phyloP scores from a whole-genome alignment of 2,329 filamentous ascomycete species.

The Botrytis aclada region DNA sequence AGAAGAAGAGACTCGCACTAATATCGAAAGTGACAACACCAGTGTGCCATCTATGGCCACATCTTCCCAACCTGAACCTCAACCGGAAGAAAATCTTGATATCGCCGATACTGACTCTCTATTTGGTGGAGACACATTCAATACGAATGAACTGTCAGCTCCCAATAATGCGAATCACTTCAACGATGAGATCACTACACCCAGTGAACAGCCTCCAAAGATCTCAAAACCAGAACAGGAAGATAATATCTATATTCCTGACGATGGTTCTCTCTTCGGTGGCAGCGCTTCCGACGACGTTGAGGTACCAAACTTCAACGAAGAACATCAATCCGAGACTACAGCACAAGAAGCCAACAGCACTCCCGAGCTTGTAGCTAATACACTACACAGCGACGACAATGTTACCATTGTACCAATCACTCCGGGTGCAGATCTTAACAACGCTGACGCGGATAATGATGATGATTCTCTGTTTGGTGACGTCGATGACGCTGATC shows the following conservation, averaged over 20 bases:
- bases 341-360: rapidly evolving
- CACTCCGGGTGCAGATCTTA: rapidly evolving
- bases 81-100: background rate
- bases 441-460: background rate
- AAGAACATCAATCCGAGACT: rapidly evolving
- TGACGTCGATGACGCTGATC: background rate
- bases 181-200: too few relatives aligned
- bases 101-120: background rate
- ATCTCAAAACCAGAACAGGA: background rate
- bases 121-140: background rate
- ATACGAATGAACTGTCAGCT: too few relatives aligned
- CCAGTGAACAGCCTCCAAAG: too few relatives aligned
- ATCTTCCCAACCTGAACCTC: rapidly evolving
- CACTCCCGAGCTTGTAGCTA: background rate
- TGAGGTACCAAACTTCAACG: rapidly evolving
- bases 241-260: background rate
- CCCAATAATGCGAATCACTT: too few relatives aligned
- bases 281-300: background rate
- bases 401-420: background rate
- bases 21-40: rapidly evolving
- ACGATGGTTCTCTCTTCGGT: background rate
- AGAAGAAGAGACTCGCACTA: rapidly evolving
- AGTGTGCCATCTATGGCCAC: rapidly evolving
- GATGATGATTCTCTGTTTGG: background rate
- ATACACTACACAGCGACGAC: rapidly evolving